Conservation (phyloP, 495 filamentous ascomycete species). For the Hyaloscypha bicolor region DNA sequence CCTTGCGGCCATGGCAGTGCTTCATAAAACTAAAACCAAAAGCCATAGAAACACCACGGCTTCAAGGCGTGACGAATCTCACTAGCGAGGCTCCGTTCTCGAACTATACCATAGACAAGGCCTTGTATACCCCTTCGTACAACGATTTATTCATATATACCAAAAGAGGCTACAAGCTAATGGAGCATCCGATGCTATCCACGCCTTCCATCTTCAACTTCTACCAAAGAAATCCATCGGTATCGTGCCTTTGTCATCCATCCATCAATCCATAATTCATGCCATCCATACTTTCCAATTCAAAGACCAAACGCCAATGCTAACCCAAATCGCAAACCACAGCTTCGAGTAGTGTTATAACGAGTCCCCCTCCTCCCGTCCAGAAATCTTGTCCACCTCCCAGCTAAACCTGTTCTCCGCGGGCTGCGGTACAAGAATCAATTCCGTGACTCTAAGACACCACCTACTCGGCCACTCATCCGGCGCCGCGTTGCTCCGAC, state of each 20-base stretch:
- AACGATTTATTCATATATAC: neutral
- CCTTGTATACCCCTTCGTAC: too few relatives aligned
- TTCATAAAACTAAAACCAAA: too few relatives aligned
- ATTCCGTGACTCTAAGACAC: constrained; percentile 37
- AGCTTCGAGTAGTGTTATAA: constrained; percentile 1
- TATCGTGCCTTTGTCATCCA: neutral
- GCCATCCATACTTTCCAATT: neutral
- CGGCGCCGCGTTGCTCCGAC: neutral
- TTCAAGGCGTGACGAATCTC: too few relatives aligned
- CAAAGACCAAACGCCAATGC: constrained; percentile 21
- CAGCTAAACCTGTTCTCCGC: constrained; percentile 54
- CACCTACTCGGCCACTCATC: constrained; percentile 19
- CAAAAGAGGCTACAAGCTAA: neutral
- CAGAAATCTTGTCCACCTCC: constrained; percentile 44
- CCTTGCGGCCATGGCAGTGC: too few relatives aligned
- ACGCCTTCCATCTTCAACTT: neutral
- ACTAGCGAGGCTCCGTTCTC: too few relatives aligned
- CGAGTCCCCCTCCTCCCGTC: constrained; percentile 5
- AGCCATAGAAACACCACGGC: too few relatives aligned
- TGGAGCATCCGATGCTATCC: neutral
- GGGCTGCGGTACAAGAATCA: constrained; percentile 53
- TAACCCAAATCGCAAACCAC: constrained; percentile 3
- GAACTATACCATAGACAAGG: too few relatives aligned
- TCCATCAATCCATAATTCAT: neutral
- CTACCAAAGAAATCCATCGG: neutral